Evolutionary conservation across 2,329 filamentous ascomycete species (phyloP), one percentile per base, ranked within the genome.

Genomic region (Zymoseptoria passerinii): DNA sequence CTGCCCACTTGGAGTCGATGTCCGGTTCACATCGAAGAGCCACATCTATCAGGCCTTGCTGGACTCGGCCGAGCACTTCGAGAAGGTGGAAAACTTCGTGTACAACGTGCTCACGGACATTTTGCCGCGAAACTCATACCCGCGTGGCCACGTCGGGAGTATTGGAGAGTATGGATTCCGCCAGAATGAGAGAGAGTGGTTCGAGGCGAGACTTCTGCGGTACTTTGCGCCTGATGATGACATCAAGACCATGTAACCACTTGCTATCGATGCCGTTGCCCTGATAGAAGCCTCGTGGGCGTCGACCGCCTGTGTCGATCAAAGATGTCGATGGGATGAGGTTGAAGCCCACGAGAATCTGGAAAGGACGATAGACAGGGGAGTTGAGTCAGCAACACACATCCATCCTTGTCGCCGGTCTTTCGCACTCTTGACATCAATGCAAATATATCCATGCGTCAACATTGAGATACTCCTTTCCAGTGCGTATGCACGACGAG

Each of bases 41-140:
- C 63, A 64, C 50, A 57, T 63, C 40, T 64, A 63, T 29, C 56
- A 55, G 13, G 55, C 58, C 8, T 52, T 63, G 7, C 50, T 61
- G 20, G 23, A 55, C n/a, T 58, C 57, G 9, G 51, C 58, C 18
- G 63, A 61, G 56, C 52, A 50, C 18, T 61, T 63, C 16, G 50
- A 59, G 20, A 52, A 59, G 16, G 56, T 64, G 20, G 55, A 58
- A 35, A 28, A 50, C 16, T 61, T 64, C 49, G 61, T 63, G 4
- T 54, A 29, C 50, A 64, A 63, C 35, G 61, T 64, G 23, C 44
- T 64, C 18, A 50, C 48, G 3, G 61, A 64, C 9, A 51, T 64
- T 13, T 4, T 64, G 18, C 61, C 61, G 1, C 55, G 61, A 18
- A 56, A 58, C 4, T 53, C 44, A 6, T 48, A 54, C 40, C 48